Base-by-base conservation (phyloP, 2,329 filamentous ascomycete genomes). In the Fonsecaea monophora region DNA sequence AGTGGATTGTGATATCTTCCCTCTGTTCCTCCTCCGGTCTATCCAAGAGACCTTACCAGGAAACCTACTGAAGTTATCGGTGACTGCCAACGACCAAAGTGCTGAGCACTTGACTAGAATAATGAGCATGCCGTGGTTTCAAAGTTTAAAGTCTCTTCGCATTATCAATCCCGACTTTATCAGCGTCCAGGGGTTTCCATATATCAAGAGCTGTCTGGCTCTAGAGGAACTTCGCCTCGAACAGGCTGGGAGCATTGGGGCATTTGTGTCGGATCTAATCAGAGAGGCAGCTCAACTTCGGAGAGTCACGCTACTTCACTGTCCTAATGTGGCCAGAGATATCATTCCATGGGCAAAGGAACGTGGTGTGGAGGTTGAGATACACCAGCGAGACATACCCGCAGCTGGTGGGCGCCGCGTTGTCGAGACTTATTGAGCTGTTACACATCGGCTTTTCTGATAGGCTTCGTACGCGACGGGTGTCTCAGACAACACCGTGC, bases 241-340 rank as follows among this genome's bases (percentile, higher is more conserved):
- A 13, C 37, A 40, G 3, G 65, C 65, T 34, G 59, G 12, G 3
- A 25, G 7, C 34, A 65, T 71, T 38, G 67, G 67, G 6, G 55
- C 64, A 8, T 69, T 71, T 42, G 25, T 71, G 10, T 48, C 60
- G 9, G 69, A 68, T 34, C 32, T 71, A 40, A 42, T 71, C 50
- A 50, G 60, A 42, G 63, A 21, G 10, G n/a, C n/a, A 8, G 53
- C 18, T n/a, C 64, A 64, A 32, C 12, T 71, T 13, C 59, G 55
- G 13, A 57, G 62, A 30, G 55, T 69, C 12, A 42, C 25, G 0
- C 55, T 71, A 34, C 8, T n/a, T 13, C 34, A 61, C 21, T 71
- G 69, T 32, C 3, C 30, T 21, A 48, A 64, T 21, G 67, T 71
- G 13, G 64, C 62, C 12, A 54, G 53, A n/a, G 68, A 70, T 48